These are phyloP conservation scores for Fonsecaea multimorphosa DNA, from an alignment of 2,329 filamentous ascomycete genomes.

Conservation along the genomic window DNA sequence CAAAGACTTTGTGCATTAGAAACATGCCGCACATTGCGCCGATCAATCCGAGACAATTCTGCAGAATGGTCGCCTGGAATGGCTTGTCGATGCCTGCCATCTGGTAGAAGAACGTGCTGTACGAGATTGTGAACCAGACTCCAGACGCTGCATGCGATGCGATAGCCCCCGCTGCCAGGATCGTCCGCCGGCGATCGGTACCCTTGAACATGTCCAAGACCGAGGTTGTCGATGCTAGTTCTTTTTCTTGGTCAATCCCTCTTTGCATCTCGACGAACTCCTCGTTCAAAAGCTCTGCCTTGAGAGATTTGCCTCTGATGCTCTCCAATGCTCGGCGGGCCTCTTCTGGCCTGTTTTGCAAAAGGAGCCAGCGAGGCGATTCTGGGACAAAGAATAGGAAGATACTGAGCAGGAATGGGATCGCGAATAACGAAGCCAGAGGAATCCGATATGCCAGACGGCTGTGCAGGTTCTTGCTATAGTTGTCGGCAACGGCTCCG, in stretches of 20 bases:
- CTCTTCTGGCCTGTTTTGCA: slow-evolving; percentile 32
- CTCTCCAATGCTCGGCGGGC: slow-evolving; percentile 24
- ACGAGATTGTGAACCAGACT: slow-evolving; percentile 28
- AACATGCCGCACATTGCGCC: slow-evolving; percentile 47
- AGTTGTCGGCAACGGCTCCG: slow-evolving; percentile 54
- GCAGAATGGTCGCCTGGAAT: slow-evolving; percentile 44
- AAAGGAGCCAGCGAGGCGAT: slow-evolving; percentile 47
- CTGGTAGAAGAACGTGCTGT: slow-evolving; percentile 62
- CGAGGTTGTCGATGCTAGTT: slow-evolving; percentile 26
- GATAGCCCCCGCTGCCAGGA: slow-evolving; percentile 64
- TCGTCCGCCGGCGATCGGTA: slow-evolving; percentile 42
- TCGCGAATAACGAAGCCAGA: slow-evolving; percentile 53
- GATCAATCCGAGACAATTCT: slow-evolving; percentile 45
- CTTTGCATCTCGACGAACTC: slow-evolving; percentile 38
- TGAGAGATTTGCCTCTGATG: slow-evolving; percentile 27
- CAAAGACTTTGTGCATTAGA: slow-evolving; percentile 47
- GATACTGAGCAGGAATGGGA: slow-evolving; percentile 55
- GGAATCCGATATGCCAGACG: slow-evolving; percentile 57
- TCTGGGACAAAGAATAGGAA: slow-evolving; percentile 57
- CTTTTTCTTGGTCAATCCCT: slow-evolving; percentile 30
- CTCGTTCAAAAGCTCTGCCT: slow-evolving; percentile 24
- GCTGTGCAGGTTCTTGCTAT: slow-evolving; percentile 47
- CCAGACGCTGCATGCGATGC: slow-evolving; percentile 39
- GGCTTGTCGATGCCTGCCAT: slow-evolving; percentile 39
- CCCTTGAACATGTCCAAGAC: slow-evolving; percentile 44